Conservation (phyloP, 192 early-diverging fungal species). For the Martensiomyces pterosporus region DNA sequence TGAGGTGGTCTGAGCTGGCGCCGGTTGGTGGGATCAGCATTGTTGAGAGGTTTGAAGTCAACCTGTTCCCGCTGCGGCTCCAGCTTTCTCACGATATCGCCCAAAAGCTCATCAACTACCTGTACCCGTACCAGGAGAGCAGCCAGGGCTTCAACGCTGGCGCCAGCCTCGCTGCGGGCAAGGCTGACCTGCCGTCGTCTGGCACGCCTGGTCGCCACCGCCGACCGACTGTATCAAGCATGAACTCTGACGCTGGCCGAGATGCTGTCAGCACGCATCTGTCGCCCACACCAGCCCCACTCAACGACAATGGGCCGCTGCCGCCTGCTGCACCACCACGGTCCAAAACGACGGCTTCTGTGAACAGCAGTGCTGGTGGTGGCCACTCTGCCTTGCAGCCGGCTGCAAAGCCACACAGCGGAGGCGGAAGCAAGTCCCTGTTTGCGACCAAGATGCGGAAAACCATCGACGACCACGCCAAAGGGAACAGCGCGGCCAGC, state of each 20-base stretch:
- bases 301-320: too few species aligned
- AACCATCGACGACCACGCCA: slow-evolving; percentile 14
- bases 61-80: slow-evolving; percentile 75
- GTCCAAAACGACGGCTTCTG: too few species aligned
- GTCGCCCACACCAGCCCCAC: slow-evolving; percentile 1
- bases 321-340: too few species aligned
- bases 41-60: slow-evolving; percentile 86
- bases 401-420: too few species aligned
- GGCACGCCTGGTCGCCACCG: slow-evolving; percentile 1
- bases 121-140: slow-evolving; percentile 63
- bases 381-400: too few species aligned
- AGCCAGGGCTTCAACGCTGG: background rate
- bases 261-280: background rate
- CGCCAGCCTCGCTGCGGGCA: background rate
- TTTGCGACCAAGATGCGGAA: slow-evolving; percentile 8
- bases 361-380: too few species aligned
- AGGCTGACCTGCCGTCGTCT: background rate
- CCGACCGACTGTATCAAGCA: slow-evolving; percentile 7
- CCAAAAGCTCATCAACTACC: slow-evolving; percentile 70
- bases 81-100: slow-evolving; percentile 86
- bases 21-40: slow-evolving; percentile 90
- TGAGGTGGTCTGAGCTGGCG: slow-evolving; percentile 72
- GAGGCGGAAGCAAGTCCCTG: background rate
- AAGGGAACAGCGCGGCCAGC: slow-evolving; percentile 5
- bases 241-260: slow-evolving; percentile 1